Percentiles rank a stretch among this genome's conserved stretches.
Conservation (phyloP, 1,139 yeast genomes). For the Kodamaea sp. region DNA sequence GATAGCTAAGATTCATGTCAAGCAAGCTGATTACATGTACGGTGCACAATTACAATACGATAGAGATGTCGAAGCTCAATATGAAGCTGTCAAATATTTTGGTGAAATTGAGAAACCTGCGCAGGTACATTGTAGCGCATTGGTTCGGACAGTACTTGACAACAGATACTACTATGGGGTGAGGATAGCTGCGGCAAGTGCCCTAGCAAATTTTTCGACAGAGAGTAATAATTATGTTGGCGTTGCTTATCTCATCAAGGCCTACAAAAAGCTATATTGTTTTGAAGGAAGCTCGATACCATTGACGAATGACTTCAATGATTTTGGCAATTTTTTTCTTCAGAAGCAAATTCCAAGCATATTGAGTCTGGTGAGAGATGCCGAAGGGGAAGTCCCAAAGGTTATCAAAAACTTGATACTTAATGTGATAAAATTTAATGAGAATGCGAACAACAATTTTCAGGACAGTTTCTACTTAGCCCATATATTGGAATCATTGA, state of each 20-base stretch:
- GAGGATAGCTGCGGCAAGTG: constrained; percentile 82
- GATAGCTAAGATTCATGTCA: constrained; percentile 80
- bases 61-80: constrained; percentile 94
- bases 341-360: constrained; percentile 69
- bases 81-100: constrained; percentile 78
- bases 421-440: constrained; percentile 79
- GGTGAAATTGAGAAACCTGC: constrained; percentile 58
- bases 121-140: constrained; percentile 70
- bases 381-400: constrained; percentile 65
- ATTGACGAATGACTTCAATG: constrained; percentile 74
- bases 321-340: constrained; percentile 65
- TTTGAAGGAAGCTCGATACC: constrained; percentile 70
- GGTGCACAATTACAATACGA: constrained; percentile 93
- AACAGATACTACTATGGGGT: constrained; percentile 85
- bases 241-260: constrained; percentile 65
- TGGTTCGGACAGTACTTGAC: constrained; percentile 83
- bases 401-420: constrained; percentile 64
- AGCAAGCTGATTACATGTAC: constrained; percentile 94
- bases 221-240: constrained; percentile 70
- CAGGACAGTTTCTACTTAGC: constrained; percentile 73
- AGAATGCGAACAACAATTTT: constrained; percentile 76
- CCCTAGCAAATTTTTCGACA: constrained; percentile 67
- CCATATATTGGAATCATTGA: constrained; percentile 57
- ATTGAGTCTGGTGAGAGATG: constrained; percentile 60
- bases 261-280: constrained; percentile 72